Evolutionary conservation across 2,329 filamentous ascomycete genomes (phyloP).

Genomic region (Penicillium sp.): DNA sequence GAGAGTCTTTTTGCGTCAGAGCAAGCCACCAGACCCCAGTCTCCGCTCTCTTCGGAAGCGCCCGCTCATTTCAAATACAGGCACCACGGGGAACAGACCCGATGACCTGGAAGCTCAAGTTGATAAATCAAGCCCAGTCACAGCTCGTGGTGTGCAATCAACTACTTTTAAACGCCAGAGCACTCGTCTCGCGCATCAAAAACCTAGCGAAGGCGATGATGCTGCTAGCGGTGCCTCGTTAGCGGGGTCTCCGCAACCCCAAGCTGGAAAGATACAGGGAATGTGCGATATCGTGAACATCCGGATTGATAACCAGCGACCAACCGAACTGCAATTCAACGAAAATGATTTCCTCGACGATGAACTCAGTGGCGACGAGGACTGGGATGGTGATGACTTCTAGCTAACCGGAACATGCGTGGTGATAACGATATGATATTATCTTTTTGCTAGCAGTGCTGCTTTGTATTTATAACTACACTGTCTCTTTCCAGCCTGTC

Average conservation of each 20-base stretch:
- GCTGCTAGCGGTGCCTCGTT: not conserved
- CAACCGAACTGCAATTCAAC: constrained; percentile 57
- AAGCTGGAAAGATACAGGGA: constrained; percentile 48
- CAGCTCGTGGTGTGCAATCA: constrained; percentile 14
- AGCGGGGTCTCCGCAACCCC: not conserved
- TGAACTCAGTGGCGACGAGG: constrained; percentile 60
- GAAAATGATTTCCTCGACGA: constrained; percentile 62
- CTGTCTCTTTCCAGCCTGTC: not conserved
- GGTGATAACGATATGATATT: constrained; percentile 13
- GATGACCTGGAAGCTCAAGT: not conserved
- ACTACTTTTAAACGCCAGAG: constrained; percentile 42
- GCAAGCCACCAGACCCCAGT: constrained; percentile 31
- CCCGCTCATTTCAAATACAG: constrained; percentile 6
- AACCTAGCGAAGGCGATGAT: constrained; percentile 29
- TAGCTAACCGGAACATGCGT: constrained; percentile 27
- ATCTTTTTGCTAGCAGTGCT: not conserved
- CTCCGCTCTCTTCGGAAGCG: constrained; percentile 26
- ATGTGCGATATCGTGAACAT: constrained; percentile 60
- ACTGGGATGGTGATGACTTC: constrained; percentile 56
- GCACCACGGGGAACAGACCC: not conserved
- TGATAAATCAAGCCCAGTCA: constrained; percentile 13
- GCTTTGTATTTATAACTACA: not conserved
- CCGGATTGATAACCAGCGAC: constrained; percentile 62
- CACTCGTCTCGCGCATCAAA: constrained; percentile 36
- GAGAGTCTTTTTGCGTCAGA: constrained; percentile 45